Evolutionary conservation across 495 filamentous ascomycete species (phyloP), one percentile per base, ranked within the genome.

Genomic region (Cladorrhinum samala): DNA sequence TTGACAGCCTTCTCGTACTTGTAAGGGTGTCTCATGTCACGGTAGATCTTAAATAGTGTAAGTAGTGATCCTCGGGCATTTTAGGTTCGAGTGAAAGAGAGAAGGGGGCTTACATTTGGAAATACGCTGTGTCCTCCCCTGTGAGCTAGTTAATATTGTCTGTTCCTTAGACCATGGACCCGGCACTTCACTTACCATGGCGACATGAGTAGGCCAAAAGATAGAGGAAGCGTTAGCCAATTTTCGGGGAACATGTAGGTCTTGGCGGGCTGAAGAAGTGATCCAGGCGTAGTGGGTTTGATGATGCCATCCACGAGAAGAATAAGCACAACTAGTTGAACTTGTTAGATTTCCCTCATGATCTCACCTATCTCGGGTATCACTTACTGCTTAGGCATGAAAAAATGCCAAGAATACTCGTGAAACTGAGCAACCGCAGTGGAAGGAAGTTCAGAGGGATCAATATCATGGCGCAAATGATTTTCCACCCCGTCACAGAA

Each of bases 121-220:
- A 98, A 96, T 23, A 98, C 93, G 49, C 83, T 80, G 64, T 97
- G 93, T 7, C 93, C 93, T 57, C 93, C 93, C 68, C 63, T 66
- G 13, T 21, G 14, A 33, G 2, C 0, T 7, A 47, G 50, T 64
- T 58, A 61, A 52, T 16, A 4, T 9, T 38, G n/a, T 5, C 7
- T 14, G 0, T 2, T 33, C 11, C 5, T 0, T 9, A 1, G 3
- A 2, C 7, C 21, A 2, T 27, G 8, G 1, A 14, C n/a, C 13
- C 17, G 2, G 20, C 1, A 9, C 9, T 11, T 13, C 3, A 41
- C 63, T 47, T 24, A 66, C 90, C 91, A 98, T 1, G 92, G 91
- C 20, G 91, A 88, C 91, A 96, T 96, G 23, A 97, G 77, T 9
- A 98, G 75, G n/a, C 93, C 93, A 61, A 97, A 91, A 25, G 88